phyloP scores from a whole-genome alignment of 129 eudicot genomes.

The Arctium lappa region DNA sequence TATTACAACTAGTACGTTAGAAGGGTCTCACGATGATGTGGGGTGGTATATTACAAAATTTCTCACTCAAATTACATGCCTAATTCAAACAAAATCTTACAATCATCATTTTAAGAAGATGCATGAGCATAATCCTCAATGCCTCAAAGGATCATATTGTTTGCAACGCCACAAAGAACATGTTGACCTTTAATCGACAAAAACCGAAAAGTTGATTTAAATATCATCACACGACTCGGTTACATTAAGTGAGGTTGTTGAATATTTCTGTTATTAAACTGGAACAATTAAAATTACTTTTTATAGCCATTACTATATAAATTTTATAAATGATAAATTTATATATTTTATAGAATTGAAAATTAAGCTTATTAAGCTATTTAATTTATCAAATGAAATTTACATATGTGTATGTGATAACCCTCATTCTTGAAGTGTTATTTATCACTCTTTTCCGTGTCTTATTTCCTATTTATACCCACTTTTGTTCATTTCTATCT shows the following conservation, averaged over 20 bases:
- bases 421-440: too few relatives aligned
- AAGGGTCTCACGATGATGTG: not conserved
- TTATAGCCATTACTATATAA: too few relatives aligned
- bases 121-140: not conserved
- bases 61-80: not conserved
- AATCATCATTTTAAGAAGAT: too few relatives aligned
- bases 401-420: not conserved
- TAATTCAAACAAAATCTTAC: too few relatives aligned
- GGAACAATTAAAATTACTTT: too few relatives aligned
- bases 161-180: not conserved
- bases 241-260: not conserved
- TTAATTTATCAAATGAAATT: not conserved
- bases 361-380: too few relatives aligned
- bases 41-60: not conserved
- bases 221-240: not conserved
- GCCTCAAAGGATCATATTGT: not conserved
- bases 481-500: too few relatives aligned
- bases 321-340: too few relatives aligned
- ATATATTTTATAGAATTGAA: too few relatives aligned
- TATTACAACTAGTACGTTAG: not conserved
- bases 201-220: not conserved
- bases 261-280: too few relatives aligned
- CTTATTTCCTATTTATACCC: too few relatives aligned
- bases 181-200: not conserved
- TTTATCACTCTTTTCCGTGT: too few relatives aligned